Evolutionary conservation across 2,329 filamentous ascomycete species (phyloP).

Genomic region (Diplodia corticola): DNA sequence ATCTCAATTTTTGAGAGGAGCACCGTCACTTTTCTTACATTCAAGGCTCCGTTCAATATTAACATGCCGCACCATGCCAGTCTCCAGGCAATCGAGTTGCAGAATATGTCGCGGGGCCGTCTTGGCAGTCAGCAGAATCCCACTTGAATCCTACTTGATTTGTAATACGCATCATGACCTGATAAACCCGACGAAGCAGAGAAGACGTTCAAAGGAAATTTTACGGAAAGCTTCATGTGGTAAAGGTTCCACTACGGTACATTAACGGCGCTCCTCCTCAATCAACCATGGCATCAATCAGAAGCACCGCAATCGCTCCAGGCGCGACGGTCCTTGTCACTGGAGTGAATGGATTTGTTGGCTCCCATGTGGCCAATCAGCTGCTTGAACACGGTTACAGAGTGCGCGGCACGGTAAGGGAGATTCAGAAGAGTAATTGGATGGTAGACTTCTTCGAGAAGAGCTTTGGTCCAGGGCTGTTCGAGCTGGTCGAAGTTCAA

Average conservation of each 20-base stretch:
- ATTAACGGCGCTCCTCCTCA: too few species aligned
- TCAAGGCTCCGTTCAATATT: too few species aligned
- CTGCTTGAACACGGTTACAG: conserved; percentile 34
- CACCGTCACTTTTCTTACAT: too few species aligned
- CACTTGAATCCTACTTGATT: not conserved
- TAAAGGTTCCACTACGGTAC: too few species aligned
- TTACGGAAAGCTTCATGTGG: too few species aligned
- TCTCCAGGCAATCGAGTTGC: not conserved
- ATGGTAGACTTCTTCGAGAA: conserved; percentile 32
- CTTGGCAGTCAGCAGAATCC: not conserved
- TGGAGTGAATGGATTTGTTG: conserved; percentile 39
- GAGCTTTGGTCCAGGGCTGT: conserved; percentile 28
- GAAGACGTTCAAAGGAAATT: not conserved
- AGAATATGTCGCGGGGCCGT: not conserved
- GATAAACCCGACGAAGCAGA: too few species aligned
- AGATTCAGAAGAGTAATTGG: conserved; percentile 33
- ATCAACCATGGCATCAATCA: not conserved
- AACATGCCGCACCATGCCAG: too few species aligned
- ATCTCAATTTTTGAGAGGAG: too few species aligned
- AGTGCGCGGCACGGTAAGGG: conserved; percentile 37
- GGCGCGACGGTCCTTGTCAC: conserved; percentile 37
- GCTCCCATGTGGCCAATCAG: conserved; percentile 35
- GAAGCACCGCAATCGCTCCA: not conserved
- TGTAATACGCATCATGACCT: not conserved
- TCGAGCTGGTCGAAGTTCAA: conserved; percentile 34